A percentile compares a stretch with the other conserved stretches of the same genome.
Conservation (phyloP, 1,139 yeast species). For the Meyerozyma sp. region DNA sequence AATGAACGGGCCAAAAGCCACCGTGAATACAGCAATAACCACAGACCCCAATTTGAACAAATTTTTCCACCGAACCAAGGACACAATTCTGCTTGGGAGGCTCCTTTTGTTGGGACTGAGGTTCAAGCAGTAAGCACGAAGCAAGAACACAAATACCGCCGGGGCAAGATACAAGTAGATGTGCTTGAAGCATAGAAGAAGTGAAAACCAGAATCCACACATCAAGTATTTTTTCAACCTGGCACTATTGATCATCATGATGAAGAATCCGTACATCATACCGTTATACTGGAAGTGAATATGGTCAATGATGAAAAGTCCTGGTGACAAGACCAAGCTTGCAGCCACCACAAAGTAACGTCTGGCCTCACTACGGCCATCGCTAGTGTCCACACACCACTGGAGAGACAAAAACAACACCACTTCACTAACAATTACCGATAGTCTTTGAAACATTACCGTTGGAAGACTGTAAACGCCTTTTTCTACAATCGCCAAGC, state of each 20-base stretch:
- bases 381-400: slow-evolving; percentile 57
- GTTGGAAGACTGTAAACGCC: slow-evolving; percentile 78
- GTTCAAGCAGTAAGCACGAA: slow-evolving; percentile 64
- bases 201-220: slow-evolving; percentile 72
- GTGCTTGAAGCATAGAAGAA: slow-evolving; percentile 86
- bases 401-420: slow-evolving; percentile 68
- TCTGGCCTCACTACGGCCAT: slow-evolving; percentile 26
- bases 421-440: slow-evolving; percentile 76
- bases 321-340: slow-evolving; percentile 84
- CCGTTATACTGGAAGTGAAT: slow-evolving; percentile 96
- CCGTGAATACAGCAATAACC: slow-evolving; percentile 56
- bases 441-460: slow-evolving; percentile 68
- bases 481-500: slow-evolving; percentile 60
- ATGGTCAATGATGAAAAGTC: slow-evolving; percentile 81
- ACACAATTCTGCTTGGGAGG: slow-evolving; percentile 20
- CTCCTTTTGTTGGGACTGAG: slow-evolving; percentile 27
- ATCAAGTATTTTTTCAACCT: slow-evolving; percentile 49
- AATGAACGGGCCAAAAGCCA: slow-evolving; percentile 80
- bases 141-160: slow-evolving; percentile 75
- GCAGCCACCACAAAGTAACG: slow-evolving; percentile 74
- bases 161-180: slow-evolving; percentile 92
- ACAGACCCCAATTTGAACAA: slow-evolving; percentile 56
- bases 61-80: slow-evolving; percentile 53
- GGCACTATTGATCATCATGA: slow-evolving; percentile 70
- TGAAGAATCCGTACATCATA: slow-evolving; percentile 78